Conservation (phyloP, 768 basidiomycete genomes). For the Candolleomyces efflorescens region DNA sequence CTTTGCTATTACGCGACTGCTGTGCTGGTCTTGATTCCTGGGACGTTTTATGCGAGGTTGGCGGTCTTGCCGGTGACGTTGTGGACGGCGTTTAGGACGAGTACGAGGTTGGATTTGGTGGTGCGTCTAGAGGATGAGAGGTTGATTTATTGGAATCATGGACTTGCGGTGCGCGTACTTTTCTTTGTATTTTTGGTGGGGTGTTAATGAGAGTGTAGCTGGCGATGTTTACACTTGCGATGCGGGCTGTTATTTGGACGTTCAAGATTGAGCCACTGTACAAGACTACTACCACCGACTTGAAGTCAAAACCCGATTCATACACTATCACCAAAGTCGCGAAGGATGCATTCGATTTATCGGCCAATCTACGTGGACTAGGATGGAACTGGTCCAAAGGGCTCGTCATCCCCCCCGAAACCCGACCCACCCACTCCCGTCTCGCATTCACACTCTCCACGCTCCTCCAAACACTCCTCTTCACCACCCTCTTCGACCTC, state of each 20-base stretch:
- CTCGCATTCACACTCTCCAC: constrained; percentile 33
- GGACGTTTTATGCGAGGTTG: constrained; percentile 37
- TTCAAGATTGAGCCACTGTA: constrained; percentile 30
- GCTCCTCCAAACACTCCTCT: constrained; percentile 24
- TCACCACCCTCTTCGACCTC: constrained; percentile 39
- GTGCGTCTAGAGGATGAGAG: constrained; percentile 26
- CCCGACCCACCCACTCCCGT: constrained; percentile 33
- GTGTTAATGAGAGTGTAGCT: constrained; percentile 21
- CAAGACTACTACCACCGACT: too few relatives aligned
- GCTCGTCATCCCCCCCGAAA: constrained; percentile 37
- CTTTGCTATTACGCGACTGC: constrained; percentile 49
- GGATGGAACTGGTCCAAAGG: constrained; percentile 59
- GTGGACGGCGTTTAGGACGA: constrained; percentile 38
- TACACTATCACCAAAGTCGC: constrained; percentile 15
- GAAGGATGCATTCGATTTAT: constrained; percentile 47
- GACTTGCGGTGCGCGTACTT: constrained; percentile 33
- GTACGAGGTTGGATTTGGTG: constrained; percentile 41
- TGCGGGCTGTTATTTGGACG: constrained; percentile 39
- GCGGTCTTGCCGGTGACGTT: constrained; percentile 47
- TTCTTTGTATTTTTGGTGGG: neutral
- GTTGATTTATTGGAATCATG: constrained; percentile 40
- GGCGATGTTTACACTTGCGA: constrained; percentile 27
- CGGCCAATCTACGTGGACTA: constrained; percentile 47
- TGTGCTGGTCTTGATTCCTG: constrained; percentile 45
- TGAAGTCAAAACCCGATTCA: too few relatives aligned